A percentile compares a stretch with the other conserved stretches of the same genome.
Conservation (phyloP, 768 basidiomycete species). For the Lactarius trivialis region DNA sequence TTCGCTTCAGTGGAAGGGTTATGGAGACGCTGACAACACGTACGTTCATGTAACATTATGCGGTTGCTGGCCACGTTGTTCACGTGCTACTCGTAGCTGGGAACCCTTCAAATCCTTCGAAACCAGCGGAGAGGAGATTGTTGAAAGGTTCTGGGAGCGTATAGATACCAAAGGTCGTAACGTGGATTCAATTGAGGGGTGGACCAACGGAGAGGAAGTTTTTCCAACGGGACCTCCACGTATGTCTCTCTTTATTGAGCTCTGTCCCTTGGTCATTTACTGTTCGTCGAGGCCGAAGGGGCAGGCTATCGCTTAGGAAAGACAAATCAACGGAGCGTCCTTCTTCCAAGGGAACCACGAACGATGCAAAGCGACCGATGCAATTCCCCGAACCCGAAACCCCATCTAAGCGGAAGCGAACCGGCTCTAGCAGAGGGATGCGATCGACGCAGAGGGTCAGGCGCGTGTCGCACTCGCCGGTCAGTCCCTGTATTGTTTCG, state of each 20-base stretch:
- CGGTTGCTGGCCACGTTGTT: not conserved
- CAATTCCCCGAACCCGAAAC: not conserved
- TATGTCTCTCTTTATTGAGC: not conserved
- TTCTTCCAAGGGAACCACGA: not conserved
- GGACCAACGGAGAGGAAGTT: conserved; percentile 21
- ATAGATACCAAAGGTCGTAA: conserved; percentile 17
- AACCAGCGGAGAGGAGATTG: conserved; percentile 11
- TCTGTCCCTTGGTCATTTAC: not conserved
- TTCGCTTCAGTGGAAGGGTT: conserved; percentile 22
- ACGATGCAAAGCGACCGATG: conserved; percentile 5
- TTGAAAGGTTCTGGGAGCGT: conserved; percentile 21
- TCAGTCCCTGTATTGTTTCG: not conserved
- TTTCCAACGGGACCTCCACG: conserved; percentile 18
- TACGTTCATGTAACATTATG: not conserved
- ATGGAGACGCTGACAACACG: conserved; percentile 20
- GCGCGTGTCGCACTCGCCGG: conserved; percentile 1
- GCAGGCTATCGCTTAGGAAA: not conserved
- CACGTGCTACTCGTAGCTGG: conserved; percentile 14
- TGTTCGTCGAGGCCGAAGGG: conserved; percentile 7
- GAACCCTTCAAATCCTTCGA: conserved; percentile 22
- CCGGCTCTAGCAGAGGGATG: conserved; percentile 1
- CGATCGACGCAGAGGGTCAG: not conserved
- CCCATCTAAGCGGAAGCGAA: conserved; percentile 13
- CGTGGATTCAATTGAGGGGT: conserved; percentile 11
- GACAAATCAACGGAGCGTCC: not conserved